A percentile compares a stretch with the other conserved stretches of the same genome.
Evolutionary conservation across 1,284 basidiomycete genomes (phyloP).

Genomic region (Ustilago crameri): DNA sequence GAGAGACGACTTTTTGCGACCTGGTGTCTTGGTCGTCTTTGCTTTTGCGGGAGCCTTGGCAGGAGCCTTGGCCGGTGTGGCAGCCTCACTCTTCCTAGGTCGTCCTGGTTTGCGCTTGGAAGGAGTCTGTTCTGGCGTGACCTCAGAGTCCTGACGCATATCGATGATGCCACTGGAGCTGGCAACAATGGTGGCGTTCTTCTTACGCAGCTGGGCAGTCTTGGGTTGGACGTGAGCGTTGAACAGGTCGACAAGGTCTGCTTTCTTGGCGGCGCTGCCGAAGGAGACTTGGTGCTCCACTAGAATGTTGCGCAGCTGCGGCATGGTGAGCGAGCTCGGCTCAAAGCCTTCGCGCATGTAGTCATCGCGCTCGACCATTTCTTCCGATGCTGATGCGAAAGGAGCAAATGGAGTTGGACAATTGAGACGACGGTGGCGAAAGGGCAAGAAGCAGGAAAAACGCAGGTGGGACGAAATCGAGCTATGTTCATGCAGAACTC

Average conservation of each 20-base stretch:
- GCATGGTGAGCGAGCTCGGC: constrained; percentile 79
- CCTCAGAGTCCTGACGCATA: constrained; percentile 57
- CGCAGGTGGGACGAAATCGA: neutral
- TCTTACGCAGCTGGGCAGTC: constrained; percentile 69
- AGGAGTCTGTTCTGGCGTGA: constrained; percentile 32
- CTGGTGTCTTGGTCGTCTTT: constrained; percentile 18
- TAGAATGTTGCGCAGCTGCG: constrained; percentile 82
- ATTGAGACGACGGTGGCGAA: constrained; percentile 7
- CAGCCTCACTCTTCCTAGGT: constrained; percentile 40
- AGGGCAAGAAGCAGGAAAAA: constrained; percentile 7
- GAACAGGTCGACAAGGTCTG: constrained; percentile 83
- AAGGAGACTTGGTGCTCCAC: constrained; percentile 83
- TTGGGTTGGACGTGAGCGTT: constrained; percentile 71
- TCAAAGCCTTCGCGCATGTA: constrained; percentile 89
- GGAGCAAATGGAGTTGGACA: neutral
- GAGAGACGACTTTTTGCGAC: constrained; percentile 35
- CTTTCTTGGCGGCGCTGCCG: constrained; percentile 83
- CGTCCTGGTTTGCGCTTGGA: constrained; percentile 42
- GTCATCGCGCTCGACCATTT: constrained; percentile 49
- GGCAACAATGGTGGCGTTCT: constrained; percentile 72
- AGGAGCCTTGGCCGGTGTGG: constrained; percentile 17
- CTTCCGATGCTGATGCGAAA: neutral
- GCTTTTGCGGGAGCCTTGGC: constrained; percentile 13
- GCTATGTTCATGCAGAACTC: constrained; percentile 6
- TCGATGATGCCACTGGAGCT: constrained; percentile 69